phyloP scores from a whole-genome alignment of 768 basidiomycete genomes.

The Pilatotrama ljubarskyi region DNA sequence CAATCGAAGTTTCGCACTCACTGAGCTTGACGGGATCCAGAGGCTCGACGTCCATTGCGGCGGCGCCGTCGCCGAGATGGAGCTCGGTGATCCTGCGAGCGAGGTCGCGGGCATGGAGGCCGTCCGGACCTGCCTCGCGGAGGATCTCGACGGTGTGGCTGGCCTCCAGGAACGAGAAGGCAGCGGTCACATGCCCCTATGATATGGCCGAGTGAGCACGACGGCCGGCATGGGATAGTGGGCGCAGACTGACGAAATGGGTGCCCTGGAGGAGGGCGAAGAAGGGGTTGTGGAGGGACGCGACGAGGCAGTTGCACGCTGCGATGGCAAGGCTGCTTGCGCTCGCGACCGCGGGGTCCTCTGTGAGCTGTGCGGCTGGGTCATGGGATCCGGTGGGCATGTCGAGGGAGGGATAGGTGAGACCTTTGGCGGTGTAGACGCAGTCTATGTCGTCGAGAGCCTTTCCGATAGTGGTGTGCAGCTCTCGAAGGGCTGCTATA shows the following conservation, averaged over 20 bases:
- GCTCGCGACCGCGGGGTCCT: conserved; percentile 14
- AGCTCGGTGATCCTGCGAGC: conserved; percentile 14
- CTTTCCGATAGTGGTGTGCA: conserved; percentile 63
- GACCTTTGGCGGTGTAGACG: conserved; percentile 36
- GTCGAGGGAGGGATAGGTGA: conserved; percentile 12
- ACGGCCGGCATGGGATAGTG: too few relatives aligned
- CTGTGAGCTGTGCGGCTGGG: conserved; percentile 10
- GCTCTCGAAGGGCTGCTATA: conserved; percentile 57
- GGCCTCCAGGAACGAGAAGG: conserved; percentile 69
- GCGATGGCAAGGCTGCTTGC: conserved; percentile 23
- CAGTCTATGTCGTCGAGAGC: conserved; percentile 66
- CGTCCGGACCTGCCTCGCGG: conserved; percentile 55
- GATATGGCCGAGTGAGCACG: too few relatives aligned
- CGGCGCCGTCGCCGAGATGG: neutral
- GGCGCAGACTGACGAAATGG: conserved; percentile 49
- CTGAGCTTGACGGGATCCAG: conserved; percentile 48
- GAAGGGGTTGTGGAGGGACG: conserved; percentile 33
- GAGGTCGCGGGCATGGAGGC: conserved; percentile 46
- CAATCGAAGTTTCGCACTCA: conserved; percentile 27
- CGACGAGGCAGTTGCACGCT: conserved; percentile 19
- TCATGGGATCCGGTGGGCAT: neutral
- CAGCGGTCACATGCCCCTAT: conserved; percentile 71
- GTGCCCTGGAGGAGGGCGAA: conserved; percentile 64
- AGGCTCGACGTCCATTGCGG: neutral
- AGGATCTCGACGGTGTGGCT: conserved; percentile 69